Conservation (phyloP, 2,329 filamentous ascomycete genomes). For the Myotisia sp. region DNA sequence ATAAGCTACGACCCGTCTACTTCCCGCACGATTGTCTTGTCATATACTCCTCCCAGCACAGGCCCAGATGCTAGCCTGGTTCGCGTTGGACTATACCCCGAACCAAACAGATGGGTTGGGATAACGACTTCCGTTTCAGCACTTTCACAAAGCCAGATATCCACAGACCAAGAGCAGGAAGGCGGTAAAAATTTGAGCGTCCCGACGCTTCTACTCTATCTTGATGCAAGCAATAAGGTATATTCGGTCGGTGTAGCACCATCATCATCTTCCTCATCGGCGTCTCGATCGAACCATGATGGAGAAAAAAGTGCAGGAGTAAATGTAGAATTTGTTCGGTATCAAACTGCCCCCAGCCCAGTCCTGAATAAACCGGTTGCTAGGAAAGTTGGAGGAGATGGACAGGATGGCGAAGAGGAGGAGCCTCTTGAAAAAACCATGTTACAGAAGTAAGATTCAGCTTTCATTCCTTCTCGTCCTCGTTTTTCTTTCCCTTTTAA, state of each 20-base stretch:
- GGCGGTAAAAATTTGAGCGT: slow-evolving; percentile 4
- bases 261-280: neutral
- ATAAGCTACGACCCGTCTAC: slow-evolving; percentile 29
- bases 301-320: slow-evolving; percentile 10
- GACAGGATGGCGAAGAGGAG: slow-evolving; percentile 24
- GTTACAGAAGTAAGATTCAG: slow-evolving; percentile 23
- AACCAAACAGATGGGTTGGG: slow-evolving; percentile 27
- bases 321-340: slow-evolving; percentile 22
- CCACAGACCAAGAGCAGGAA: slow-evolving; percentile 18
- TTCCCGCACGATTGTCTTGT: slow-evolving; percentile 23
- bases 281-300: neutral
- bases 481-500: slow-evolving; percentile 1
- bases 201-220: slow-evolving; percentile 25
- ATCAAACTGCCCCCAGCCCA: slow-evolving; percentile 22
- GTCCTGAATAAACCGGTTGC: slow-evolving; percentile 29
- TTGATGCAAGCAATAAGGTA: slow-evolving; percentile 23
- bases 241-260: slow-evolving; percentile 27
- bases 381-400: slow-evolving; percentile 22
- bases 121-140: slow-evolving; percentile 26
- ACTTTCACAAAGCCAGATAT: slow-evolving; percentile 14
- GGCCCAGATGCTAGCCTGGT: slow-evolving; percentile 32
- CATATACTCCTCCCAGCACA: slow-evolving; percentile 25
- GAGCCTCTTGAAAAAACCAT: slow-evolving; percentile 27
- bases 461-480: slow-evolving; percentile 5
- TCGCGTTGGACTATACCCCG: slow-evolving; percentile 38